These are phyloP conservation scores for Circinella minor DNA, from an alignment of 371 early-diverging fungal species.

Conservation along the genomic window DNA sequence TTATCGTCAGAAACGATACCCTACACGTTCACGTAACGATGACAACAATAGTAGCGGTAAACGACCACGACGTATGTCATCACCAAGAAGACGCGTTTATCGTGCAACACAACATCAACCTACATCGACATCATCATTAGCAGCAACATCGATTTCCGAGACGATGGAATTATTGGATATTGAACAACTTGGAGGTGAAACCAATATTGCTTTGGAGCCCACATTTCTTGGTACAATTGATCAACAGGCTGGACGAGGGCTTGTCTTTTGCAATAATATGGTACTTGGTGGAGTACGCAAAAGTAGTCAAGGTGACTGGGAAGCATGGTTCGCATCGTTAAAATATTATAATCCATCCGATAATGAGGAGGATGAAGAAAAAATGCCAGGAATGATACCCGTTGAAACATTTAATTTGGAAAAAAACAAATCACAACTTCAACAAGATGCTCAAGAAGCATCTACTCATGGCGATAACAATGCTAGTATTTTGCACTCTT, in stretches of 20 bases:
- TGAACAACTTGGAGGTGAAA: constrained; percentile 31
- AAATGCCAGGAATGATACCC: constrained; percentile 16
- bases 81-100: background rate
- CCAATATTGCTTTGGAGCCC: constrained; percentile 23
- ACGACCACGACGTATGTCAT: background rate
- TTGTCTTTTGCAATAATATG: constrained; percentile 43
- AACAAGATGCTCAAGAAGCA: background rate
- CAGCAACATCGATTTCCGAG: background rate
- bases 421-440: background rate
- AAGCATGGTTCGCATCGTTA: constrained; percentile 45
- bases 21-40: constrained; percentile 5
- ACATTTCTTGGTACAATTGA: constrained; percentile 37
- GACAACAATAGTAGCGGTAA: background rate
- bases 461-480: background rate
- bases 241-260: constrained; percentile 32
- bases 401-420: constrained; percentile 34
- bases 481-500: background rate
- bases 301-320: constrained; percentile 28
- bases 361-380: background rate
- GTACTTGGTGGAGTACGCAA: constrained; percentile 42
- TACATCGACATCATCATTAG: background rate
- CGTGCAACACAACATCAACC: background rate
- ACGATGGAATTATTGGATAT: constrained; percentile 32
- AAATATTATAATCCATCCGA: constrained; percentile 32
- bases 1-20: constrained; percentile 29